These are phyloP conservation scores for Didymellaceae sp. DNA, from an alignment of 2,329 filamentous ascomycete species.

Conservation along the genomic window DNA sequence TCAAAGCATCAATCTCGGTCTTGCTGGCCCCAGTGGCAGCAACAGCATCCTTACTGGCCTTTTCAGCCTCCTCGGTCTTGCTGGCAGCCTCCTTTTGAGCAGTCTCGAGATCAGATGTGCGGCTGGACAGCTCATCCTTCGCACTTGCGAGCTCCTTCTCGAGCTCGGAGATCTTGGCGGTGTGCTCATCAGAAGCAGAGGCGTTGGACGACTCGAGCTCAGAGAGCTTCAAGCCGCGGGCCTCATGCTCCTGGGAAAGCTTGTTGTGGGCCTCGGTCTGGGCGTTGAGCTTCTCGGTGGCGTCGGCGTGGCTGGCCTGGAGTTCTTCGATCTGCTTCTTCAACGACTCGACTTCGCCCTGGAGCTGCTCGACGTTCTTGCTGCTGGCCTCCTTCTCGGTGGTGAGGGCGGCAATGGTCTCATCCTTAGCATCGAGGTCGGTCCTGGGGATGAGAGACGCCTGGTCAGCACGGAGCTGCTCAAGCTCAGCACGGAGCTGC, in stretches of 20 bases:
- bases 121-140: conserved; percentile 31
- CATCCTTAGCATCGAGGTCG: conserved; percentile 37
- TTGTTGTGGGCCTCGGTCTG: conserved; percentile 29
- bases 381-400: conserved; percentile 32
- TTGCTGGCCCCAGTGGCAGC: conserved; percentile 29
- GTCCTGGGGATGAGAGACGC: conserved; percentile 29
- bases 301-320: conserved; percentile 25
- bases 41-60: conserved; percentile 29
- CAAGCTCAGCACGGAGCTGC: conserved; percentile 25
- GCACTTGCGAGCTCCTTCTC: conserved; percentile 21
- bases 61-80: conserved; percentile 19
- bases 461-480: conserved; percentile 22
- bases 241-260: conserved; percentile 28
- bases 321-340: conserved; percentile 33
- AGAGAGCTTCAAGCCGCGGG: conserved; percentile 24
- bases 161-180: conserved; percentile 25
- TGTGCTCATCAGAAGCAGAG: conserved; percentile 27
- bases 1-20: conserved; percentile 30
- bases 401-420: conserved; percentile 32
- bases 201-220: conserved; percentile 27
- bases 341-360: conserved; percentile 29
- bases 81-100: conserved; percentile 22
- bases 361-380: conserved; percentile 32
- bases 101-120: conserved; percentile 37
- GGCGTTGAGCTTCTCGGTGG: conserved; percentile 24